These are phyloP conservation scores for Rhodosporidiobolus odoratus DNA, from an alignment of 768 basidiomycete species.

Conservation along the genomic window DNA sequence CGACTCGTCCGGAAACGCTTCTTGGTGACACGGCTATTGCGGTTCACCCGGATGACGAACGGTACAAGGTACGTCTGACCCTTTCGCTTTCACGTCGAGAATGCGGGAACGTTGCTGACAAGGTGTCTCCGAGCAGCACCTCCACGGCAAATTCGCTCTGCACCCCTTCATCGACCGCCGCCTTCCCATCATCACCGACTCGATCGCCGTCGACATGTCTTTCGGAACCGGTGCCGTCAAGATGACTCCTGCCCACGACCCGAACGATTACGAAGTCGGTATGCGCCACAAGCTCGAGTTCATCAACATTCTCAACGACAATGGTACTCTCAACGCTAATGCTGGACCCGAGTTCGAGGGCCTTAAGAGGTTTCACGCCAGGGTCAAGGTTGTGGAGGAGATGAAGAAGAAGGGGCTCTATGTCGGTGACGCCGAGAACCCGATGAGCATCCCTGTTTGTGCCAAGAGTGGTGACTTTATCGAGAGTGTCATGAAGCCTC, in stretches of 20 bases:
- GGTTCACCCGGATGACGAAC: conserved; percentile 84
- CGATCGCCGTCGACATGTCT: conserved; percentile 78
- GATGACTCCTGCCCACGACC: conserved; percentile 97
- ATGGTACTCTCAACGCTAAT: conserved; percentile 89
- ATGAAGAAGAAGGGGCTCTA: conserved; percentile 79
- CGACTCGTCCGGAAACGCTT: conserved; percentile 98
- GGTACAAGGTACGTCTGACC: conserved; percentile 63
- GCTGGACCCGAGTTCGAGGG: conserved; percentile 67
- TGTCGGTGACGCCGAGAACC: conserved; percentile 88
- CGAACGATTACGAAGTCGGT: conserved; percentile 93
- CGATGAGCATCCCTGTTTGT: conserved; percentile 96
- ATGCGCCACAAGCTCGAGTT: conserved; percentile 79
- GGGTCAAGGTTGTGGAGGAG: conserved; percentile 72
- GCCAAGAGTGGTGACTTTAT: conserved; percentile 94
- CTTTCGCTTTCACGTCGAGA: background rate
- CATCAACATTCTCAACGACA: conserved; percentile 91
- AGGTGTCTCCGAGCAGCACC: conserved; percentile 55
- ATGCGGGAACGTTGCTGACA: background rate
- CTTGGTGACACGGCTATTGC: conserved; percentile 95
- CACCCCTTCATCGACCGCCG: conserved; percentile 85
- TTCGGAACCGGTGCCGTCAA: conserved; percentile 99
- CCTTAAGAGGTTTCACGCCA: conserved; percentile 95
- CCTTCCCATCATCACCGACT: conserved; percentile 80
- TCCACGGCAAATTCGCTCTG: conserved; percentile 71
- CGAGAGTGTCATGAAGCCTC: conserved; percentile 89